These are phyloP conservation scores for Pseudogymnoascus sp. DNA, from an alignment of 2,329 filamentous ascomycete species.

Conservation along the genomic window DNA sequence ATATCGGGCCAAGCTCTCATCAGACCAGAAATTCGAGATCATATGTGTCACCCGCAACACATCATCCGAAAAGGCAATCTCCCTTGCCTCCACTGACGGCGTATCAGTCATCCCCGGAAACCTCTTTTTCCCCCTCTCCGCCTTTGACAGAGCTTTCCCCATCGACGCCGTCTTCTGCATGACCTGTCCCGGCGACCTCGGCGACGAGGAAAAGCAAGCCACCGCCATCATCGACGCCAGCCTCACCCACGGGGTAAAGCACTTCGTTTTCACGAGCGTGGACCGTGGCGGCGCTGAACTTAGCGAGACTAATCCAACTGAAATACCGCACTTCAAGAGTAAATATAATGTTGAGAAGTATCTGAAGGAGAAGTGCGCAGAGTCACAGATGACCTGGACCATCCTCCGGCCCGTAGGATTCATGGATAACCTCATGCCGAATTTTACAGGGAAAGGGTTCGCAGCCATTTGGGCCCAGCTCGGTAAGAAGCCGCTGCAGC, in stretches of 20 bases:
- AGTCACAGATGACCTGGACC: slow-evolving; percentile 44
- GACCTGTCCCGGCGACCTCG: slow-evolving; percentile 25
- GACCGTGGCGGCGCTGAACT: slow-evolving; percentile 51
- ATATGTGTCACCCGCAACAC: slow-evolving; percentile 46
- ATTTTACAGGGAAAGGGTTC: slow-evolving; percentile 22
- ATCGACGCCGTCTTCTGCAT: slow-evolving; percentile 52
- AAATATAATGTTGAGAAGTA: slow-evolving; percentile 58
- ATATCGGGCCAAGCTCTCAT: slow-evolving; percentile 16
- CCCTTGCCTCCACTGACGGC: slow-evolving; percentile 35
- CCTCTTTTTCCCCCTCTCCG: slow-evolving; percentile 38
- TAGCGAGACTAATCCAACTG: slow-evolving; percentile 45
- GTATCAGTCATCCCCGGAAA: slow-evolving; percentile 48
- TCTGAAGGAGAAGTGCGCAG: slow-evolving; percentile 37
- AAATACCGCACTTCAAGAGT: slow-evolving; percentile 53
- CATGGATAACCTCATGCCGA: slow-evolving; percentile 39
- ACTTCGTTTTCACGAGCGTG: slow-evolving; percentile 58
- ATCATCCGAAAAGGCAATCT: slow-evolving; percentile 35
- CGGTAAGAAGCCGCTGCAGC: slow-evolving; percentile 31
- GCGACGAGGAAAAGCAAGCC: slow-evolving; percentile 47
- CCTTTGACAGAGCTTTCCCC: slow-evolving; percentile 38
- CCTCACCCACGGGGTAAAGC: slow-evolving; percentile 45
- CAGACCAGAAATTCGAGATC: slow-evolving; percentile 33
- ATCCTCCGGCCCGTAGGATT: slow-evolving; percentile 51
- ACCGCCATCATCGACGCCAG: slow-evolving; percentile 51
- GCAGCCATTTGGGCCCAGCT: slow-evolving; percentile 22